These are phyloP conservation scores for Exophiala spinifera DNA, from an alignment of 2,329 filamentous ascomycete species.

Conservation along the genomic window DNA sequence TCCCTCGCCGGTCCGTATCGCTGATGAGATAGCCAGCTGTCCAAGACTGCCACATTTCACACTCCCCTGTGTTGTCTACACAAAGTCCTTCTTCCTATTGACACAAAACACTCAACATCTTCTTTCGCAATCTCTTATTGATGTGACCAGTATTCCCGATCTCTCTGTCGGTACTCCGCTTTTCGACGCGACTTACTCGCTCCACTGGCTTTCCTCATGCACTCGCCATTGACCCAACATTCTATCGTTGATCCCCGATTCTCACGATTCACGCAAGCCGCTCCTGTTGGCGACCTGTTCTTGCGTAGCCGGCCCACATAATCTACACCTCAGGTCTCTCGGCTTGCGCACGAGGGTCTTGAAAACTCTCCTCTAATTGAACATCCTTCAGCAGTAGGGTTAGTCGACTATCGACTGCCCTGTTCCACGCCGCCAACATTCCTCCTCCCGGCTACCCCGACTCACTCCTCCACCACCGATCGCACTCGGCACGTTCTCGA, in stretches of 20 bases:
- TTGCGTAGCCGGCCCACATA: slow-evolving; percentile 16
- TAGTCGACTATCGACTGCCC: slow-evolving; percentile 72
- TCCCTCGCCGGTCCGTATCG: not conserved
- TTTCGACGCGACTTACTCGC: slow-evolving; percentile 10
- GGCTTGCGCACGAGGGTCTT: slow-evolving; percentile 10
- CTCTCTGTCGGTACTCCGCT: slow-evolving; percentile 9
- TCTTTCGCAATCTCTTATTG: not conserved
- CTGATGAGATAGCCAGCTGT: not conserved
- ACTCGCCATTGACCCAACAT: slow-evolving; percentile 17
- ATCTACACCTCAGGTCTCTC: slow-evolving; percentile 7
- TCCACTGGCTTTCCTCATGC: slow-evolving; percentile 3
- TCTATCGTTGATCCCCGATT: slow-evolving; percentile 3
- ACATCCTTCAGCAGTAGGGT: slow-evolving; percentile 40
- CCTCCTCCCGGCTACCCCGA: slow-evolving; percentile 66
- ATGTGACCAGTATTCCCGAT: not conserved
- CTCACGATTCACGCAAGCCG: slow-evolving; percentile 3
- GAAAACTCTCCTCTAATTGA: slow-evolving; percentile 3
- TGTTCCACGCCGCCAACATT: slow-evolving; percentile 70
- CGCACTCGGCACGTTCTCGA: slow-evolving; percentile 49
- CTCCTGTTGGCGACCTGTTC: not conserved
- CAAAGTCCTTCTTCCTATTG: not conserved
- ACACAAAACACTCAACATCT: not conserved
- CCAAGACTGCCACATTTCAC: not conserved
- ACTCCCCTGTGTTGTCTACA: not conserved
- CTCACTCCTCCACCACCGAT: slow-evolving; percentile 84